Base-by-base conservation (phyloP, 164 flowering plant genomes). In the Litsea cubeba region DNA sequence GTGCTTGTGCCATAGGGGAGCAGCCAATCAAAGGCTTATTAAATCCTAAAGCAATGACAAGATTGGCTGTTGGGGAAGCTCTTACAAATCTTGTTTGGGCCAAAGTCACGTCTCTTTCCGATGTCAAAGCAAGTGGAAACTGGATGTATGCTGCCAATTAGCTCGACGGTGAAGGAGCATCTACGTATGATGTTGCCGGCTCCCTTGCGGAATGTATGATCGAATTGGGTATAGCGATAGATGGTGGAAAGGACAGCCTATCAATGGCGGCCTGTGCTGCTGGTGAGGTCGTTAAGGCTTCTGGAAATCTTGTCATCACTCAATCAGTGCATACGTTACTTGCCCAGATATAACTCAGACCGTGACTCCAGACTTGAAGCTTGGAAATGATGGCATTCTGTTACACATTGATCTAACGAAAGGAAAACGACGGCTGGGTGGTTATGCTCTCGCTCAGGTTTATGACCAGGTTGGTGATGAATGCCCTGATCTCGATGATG, bases 61-160 rank as follows among this genome's bases (percentile, higher is more conserved):
- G 97, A 77, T 64, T 93, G 68, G 92, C 93, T 79, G 93, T 95
- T 75, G 98, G 98, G 69, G 99, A 95, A 81, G 97, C 97, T 65
- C 87, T 91, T n/a, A 93, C 98, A 74, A 95, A 95, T 85, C 99
- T 95, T 65, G 91, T 95, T 64, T 95, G 99, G 97, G 97, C 97
- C 8, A 86, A 87, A 80, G 88, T 90, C 24, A 89, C 99, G 65
- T 88, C 97, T 70, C 93, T 90, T 62, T 80, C 89, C 68, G 96
- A 91, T 83, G 97, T 93, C 35, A 95, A 95, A 80, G 98, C 99
- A 4, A 95, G 99, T 83, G 99, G 94, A 22, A 95, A 95, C 70
- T 95, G 96, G 99, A 93, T 95, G 99, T 95, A 93, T 85, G 97
- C 99, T 74, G 99, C 99, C 68, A 95, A n/a, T n/a, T n/a, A 95